Base-by-base conservation (phyloP, 352 stramenopile species). In the Aphanomyces euteiches region DNA sequence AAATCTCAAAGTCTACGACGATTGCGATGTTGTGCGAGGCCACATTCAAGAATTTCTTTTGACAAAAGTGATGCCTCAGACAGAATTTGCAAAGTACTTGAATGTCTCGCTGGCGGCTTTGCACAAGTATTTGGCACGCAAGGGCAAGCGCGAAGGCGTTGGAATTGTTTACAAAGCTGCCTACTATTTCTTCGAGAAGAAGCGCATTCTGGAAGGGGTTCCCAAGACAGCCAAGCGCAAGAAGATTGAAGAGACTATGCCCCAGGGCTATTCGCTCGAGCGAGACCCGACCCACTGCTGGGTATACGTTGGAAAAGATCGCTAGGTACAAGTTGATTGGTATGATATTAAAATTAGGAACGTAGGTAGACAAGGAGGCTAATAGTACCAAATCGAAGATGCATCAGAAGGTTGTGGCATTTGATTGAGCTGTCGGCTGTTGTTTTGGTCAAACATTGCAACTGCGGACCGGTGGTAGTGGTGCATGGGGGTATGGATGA, bases 151-250 rank as follows among this genome's bases (percentile, higher is more conserved):
- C 45, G 79, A 81, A 38, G 79, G 81, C 47, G 77, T 72, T 34
- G 78, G 76, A n/a, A 77, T 79, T 5, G 78, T 84, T 36, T 88
- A 88, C 50, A 73, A 70, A 13, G 69, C 47, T 3, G 81, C 74
- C 12, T 88, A 88, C 74, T 70, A 66, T 61, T 85, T 88, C 61
- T 88, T 88, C 39, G 81, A 88, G 72, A 81, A 82, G 66, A 76
- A 80, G 6, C 78, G 79, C 68, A 78, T 88, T 57, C 45, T 75
- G 7, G 72, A 88, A 34, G 66, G 60, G 53, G 66, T 74, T 13
- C 67, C 73, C 57, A 86, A 88, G 77, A 77, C 76, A 17, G 76
- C 74, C 36, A 87, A 82, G 56, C 78, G 78, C 8, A 41, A 78
- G n/a, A 74, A 79, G 21, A 79, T 70, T 13, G 78, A 87, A 67